Conservation (phyloP, 352 stramenopile genomes). For the Pythium rhizo-oryzae region DNA sequence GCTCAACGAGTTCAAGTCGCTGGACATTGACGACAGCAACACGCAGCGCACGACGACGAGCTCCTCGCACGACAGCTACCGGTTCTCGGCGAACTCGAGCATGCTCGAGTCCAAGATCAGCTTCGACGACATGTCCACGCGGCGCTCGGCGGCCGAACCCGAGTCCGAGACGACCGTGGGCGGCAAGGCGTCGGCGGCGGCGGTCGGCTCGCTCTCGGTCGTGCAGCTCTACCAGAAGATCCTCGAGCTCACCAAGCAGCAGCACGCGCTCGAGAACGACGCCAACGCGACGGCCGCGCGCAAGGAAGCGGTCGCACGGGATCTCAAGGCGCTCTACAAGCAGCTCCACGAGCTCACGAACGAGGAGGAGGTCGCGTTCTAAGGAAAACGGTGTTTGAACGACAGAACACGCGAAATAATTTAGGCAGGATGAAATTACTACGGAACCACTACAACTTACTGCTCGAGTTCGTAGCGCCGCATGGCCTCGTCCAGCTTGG, state of each 20-base stretch:
- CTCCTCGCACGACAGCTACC: constrained; percentile 36
- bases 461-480: too few relatives aligned
- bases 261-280: constrained; percentile 52
- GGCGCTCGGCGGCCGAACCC: background rate
- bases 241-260: constrained; percentile 59
- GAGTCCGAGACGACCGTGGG: background rate
- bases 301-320: constrained; percentile 43
- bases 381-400: constrained; percentile 7
- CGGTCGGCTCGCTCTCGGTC: constrained; percentile 38
- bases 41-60: constrained; percentile 21
- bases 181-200: too few relatives aligned
- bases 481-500: too few relatives aligned
- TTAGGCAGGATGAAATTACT: too few relatives aligned
- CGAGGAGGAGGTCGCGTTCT: constrained; percentile 29
- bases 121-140: background rate
- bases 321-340: constrained; percentile 54
- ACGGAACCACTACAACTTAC: too few relatives aligned
- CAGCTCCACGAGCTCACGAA: constrained; percentile 41
- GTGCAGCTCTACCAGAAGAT: constrained; percentile 69
- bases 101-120: constrained; percentile 1
- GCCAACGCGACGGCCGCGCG: constrained; percentile 37
- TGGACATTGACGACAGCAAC: constrained; percentile 33
- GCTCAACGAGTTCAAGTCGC: constrained; percentile 32
- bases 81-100: constrained; percentile 37
- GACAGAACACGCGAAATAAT: constrained; percentile 2